Percentiles rank a stretch among this genome's conserved stretches.
Evolutionary conservation across 164 flowering plant species (phyloP).

Genomic region (Vitis riparia): DNA sequence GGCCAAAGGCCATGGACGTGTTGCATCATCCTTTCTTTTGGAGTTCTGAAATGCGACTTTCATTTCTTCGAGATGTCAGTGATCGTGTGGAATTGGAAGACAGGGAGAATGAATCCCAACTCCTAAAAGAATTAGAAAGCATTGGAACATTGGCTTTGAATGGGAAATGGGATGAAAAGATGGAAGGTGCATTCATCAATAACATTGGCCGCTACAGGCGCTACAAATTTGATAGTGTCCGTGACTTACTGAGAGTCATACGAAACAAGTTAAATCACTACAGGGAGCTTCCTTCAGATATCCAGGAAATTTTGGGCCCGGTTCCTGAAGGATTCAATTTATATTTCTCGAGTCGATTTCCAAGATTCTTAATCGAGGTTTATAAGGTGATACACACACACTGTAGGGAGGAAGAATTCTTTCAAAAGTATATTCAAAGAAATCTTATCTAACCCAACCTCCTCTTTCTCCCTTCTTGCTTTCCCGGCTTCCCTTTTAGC

Average conservation of each 20-base stretch:
- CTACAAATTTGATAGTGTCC: slow-evolving; percentile 63
- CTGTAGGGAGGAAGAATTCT: slow-evolving; percentile 43
- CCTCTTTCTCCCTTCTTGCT: too few species aligned
- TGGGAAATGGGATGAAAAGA: slow-evolving; percentile 77
- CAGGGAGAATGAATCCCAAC: slow-evolving; percentile 45
- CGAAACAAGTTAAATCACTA: slow-evolving; percentile 78
- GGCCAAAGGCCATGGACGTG: slow-evolving; percentile 62
- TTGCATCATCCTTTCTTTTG: slow-evolving; percentile 76
- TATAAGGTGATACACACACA: slow-evolving; percentile 29
- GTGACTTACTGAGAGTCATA: slow-evolving; percentile 69
- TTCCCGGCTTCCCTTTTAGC: background rate
- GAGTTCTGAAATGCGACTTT: slow-evolving; percentile 61
- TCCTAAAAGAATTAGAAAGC: slow-evolving; percentile 57
- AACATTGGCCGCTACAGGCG: slow-evolving; percentile 71
- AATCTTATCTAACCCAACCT: slow-evolving; percentile 8
- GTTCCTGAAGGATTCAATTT: slow-evolving; percentile 54
- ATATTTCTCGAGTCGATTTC: slow-evolving; percentile 47
- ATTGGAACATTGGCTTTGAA: slow-evolving; percentile 45
- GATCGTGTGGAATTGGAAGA: slow-evolving; percentile 76
- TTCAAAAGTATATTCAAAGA: slow-evolving; percentile 32
- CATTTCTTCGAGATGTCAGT: slow-evolving; percentile 76
- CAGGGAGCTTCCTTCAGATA: slow-evolving; percentile 64
- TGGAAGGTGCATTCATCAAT: slow-evolving; percentile 52
- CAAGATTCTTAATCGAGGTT: slow-evolving; percentile 49
- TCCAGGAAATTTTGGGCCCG: slow-evolving; percentile 50